A percentile compares a stretch with the other conserved stretches of the same genome.
These are phyloP conservation scores for Annona squamosa DNA, from an alignment of 164 flowering plant species.

Conservation along the genomic window DNA sequence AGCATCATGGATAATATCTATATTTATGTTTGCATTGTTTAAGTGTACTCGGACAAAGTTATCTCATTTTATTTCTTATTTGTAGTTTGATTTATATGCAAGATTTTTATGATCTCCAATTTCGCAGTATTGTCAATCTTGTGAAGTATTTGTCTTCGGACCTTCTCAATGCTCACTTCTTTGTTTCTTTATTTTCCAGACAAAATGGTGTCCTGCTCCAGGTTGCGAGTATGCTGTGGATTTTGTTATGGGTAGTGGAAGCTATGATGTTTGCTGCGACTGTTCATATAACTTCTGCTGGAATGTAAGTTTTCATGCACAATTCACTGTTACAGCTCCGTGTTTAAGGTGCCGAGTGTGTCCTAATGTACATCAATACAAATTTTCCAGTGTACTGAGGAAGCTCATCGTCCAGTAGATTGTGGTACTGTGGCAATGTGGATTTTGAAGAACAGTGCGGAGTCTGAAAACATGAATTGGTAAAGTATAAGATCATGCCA, in stretches of 20 bases:
- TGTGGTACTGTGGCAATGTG: conserved; percentile 72
- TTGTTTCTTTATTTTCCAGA: conserved; percentile 25
- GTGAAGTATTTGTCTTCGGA: neutral
- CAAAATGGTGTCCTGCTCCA: conserved; percentile 92
- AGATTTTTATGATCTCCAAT: neutral
- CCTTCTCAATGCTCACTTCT: neutral
- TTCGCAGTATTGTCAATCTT: neutral
- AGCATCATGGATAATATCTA: no score
- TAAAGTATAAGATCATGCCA: conserved; percentile 9
- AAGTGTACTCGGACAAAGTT: no score
- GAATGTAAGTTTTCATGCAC: conserved; percentile 50
- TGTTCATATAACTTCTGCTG: conserved; percentile 69
- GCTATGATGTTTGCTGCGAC: conserved; percentile 62
- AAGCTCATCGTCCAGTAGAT: conserved; percentile 92
- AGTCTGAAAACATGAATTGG: conserved; percentile 77
- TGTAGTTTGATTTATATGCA: neutral
- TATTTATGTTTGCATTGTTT: no score
- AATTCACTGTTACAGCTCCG: neutral
- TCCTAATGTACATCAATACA: neutral
- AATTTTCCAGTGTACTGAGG: conserved; percentile 64
- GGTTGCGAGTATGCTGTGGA: conserved; percentile 86
- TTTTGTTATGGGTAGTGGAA: conserved; percentile 56
- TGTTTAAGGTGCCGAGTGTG: neutral
- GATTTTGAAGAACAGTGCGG: conserved; percentile 71
- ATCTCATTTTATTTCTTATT: neutral